Evolutionary conservation across 2,329 filamentous ascomycete species (phyloP).

Genomic region (Aspergillus amoenus): DNA sequence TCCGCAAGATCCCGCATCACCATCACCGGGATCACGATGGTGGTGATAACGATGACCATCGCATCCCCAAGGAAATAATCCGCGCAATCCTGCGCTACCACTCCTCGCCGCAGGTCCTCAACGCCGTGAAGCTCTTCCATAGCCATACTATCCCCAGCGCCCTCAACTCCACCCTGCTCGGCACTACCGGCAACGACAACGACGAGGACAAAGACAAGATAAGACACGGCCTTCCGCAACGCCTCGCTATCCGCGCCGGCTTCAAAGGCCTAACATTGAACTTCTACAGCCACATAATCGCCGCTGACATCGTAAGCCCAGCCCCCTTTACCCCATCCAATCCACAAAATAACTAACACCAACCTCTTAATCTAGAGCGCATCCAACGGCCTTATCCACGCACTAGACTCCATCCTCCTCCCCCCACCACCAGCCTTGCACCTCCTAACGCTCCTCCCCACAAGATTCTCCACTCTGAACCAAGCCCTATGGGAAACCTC

Average conservation of each 20-base stretch:
- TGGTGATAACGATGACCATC: conserved; percentile 26
- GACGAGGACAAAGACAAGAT: not conserved
- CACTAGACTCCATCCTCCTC: conserved; percentile 70
- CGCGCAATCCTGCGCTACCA: conserved; percentile 74
- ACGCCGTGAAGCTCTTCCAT: conserved; percentile 63
- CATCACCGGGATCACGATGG: conserved; percentile 19
- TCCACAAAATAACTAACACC: conserved; percentile 6
- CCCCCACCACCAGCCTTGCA: conserved; percentile 67
- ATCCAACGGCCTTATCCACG: conserved; percentile 80
- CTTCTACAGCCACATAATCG: conserved; percentile 70
- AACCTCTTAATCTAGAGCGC: conserved; percentile 51
- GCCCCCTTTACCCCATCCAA: not conserved
- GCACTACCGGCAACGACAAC: conserved; percentile 24
- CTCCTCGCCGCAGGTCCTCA: conserved; percentile 65
- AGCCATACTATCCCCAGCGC: conserved; percentile 74
- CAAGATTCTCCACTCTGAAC: conserved; percentile 74
- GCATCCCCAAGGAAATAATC: conserved; percentile 69
- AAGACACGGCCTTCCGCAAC: conserved; percentile 58
- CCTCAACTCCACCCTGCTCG: conserved; percentile 59
- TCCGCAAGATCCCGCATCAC: conserved; percentile 59
- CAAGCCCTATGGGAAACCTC: conserved; percentile 74
- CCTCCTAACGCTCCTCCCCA: conserved; percentile 65
- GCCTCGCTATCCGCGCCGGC: conserved; percentile 67
- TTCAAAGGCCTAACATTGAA: conserved; percentile 69
- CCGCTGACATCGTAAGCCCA: conserved; percentile 63